Conservation (phyloP, 305 asterid genomes). For the Coffea humblotiana region DNA sequence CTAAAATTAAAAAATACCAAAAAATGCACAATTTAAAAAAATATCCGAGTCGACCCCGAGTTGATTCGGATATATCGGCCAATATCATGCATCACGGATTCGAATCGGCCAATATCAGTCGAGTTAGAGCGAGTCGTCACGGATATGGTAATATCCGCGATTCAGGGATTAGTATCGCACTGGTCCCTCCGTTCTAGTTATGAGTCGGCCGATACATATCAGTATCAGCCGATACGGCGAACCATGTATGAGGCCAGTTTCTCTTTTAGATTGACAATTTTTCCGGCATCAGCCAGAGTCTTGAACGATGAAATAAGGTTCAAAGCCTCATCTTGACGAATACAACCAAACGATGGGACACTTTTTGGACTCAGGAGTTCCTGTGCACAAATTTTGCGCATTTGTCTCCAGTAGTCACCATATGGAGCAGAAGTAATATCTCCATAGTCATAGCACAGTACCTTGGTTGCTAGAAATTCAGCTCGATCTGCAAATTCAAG, state of each 20-base stretch:
- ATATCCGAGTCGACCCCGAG: too few relatives aligned
- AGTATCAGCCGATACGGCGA: too few relatives aligned
- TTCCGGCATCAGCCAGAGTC: neutral
- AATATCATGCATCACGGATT: too few relatives aligned
- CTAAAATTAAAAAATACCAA: too few relatives aligned
- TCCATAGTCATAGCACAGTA: constrained; percentile 4
- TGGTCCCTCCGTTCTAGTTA: too few relatives aligned
- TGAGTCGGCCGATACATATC: too few relatives aligned
- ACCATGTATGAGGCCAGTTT: constrained; percentile 5
- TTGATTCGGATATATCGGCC: too few relatives aligned
- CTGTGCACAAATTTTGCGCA: constrained; percentile 20
- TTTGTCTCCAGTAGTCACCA: constrained; percentile 32
- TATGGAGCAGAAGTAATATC: constrained; percentile 21
- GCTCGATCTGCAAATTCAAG: constrained; percentile 21
- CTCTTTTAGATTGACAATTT: constrained; percentile 15
- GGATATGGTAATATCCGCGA: too few relatives aligned
- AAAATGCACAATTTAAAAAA: too few relatives aligned
- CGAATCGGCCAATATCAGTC: too few relatives aligned
- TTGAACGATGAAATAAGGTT: neutral
- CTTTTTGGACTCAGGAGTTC: constrained; percentile 25
- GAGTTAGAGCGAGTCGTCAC: too few relatives aligned
- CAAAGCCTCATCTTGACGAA: constrained; percentile 23
- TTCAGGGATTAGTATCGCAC: too few relatives aligned
- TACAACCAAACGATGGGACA: constrained; percentile 14
- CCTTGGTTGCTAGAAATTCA: constrained; percentile 2